Conservation (phyloP, 1,284 basidiomycete species). For the Phellopilus nigrolimitatus region DNA sequence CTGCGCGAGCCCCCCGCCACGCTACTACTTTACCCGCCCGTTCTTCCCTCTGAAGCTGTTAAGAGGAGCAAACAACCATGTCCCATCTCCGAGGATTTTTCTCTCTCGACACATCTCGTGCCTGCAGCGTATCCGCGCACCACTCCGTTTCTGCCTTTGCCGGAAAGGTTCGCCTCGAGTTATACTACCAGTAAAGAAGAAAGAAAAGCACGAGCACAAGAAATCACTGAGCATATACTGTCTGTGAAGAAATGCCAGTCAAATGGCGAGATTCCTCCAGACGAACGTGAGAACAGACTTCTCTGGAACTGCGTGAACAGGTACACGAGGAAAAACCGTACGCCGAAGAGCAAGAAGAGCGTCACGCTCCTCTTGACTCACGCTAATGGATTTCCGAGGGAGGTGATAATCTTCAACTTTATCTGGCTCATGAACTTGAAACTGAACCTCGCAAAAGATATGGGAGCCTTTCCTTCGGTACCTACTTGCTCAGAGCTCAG, state of each 20-base stretch:
- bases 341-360: conserved; percentile 6
- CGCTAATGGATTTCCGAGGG: conserved; percentile 34
- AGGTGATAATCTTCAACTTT: conserved; percentile 24
- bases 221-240: conserved; percentile 3
- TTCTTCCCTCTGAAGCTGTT: conserved; percentile 4
- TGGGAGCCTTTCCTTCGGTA: conserved; percentile 31
- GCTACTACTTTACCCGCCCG: conserved; percentile 12
- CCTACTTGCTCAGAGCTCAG: conserved; percentile 18
- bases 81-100: conserved; percentile 2
- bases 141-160: conserved; percentile 41
- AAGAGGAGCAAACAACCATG: background rate
- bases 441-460: conserved; percentile 24
- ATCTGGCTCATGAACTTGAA: background rate
- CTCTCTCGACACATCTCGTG: conserved; percentile 62
- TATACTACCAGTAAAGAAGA: conserved; percentile 10
- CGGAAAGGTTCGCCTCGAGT: conserved; percentile 20
- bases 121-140: conserved; percentile 66
- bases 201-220: background rate
- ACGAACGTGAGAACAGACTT: conserved; percentile 12
- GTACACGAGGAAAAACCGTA: conserved; percentile 26
- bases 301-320: conserved; percentile 32
- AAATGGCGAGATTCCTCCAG: background rate
- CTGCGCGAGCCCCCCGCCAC: conserved; percentile 5
- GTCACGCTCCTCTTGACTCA: conserved; percentile 32
- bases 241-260: background rate